Base-by-base conservation (phyloP, 2,329 filamentous ascomycete species). In the Aspergillus spinulosporus region DNA sequence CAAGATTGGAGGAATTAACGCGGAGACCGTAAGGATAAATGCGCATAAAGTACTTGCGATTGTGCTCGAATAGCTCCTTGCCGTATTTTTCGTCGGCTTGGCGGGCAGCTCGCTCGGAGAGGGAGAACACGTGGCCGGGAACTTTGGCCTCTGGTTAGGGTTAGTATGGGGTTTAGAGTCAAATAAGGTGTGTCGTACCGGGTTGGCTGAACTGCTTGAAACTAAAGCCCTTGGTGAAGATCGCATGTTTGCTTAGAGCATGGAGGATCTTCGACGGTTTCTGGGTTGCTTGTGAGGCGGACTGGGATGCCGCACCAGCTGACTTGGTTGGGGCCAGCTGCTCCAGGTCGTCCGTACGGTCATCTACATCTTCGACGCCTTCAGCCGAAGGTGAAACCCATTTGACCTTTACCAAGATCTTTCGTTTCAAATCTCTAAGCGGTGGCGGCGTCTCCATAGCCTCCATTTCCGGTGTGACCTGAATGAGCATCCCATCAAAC, bases 201-300 rank as follows among this genome's bases (percentile, higher is more conserved):
- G 87, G 84, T 31, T 88, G 85, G 26, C 86, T 80, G 59, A 96
- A 88, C 56, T 82, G 80, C 58, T 84, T 83, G 74, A 92, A 97
- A 62, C 89, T 88, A 69, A 90, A 91, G 62, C 89, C 92, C 63
- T 90, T 86, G 1, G 91, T 96, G 72, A 96, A 97, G 28, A 97
- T 81, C 12, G 90, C 92, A 52, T 97, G 78, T 31, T 81, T 82
- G 52, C 89, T 87, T 7, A 97, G 82, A 8, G 81, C 81, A 36
- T 88, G 82, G 59, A 90, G 86, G 61, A 96, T 89, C 67, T 87
- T 88, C 15, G 75, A 73, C 31, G 74, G 73, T 32, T 82, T 80
- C 56, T 76, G 76, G n/a, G 76, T 72, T 4, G 74, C 70, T 56
- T 40, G 47, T 31, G 74, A 61, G 44, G 58, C 48, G 37, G 56